Evolutionary conservation across 202 grass and related monocot species (phyloP).

Genomic region (Setaria italica): DNA sequence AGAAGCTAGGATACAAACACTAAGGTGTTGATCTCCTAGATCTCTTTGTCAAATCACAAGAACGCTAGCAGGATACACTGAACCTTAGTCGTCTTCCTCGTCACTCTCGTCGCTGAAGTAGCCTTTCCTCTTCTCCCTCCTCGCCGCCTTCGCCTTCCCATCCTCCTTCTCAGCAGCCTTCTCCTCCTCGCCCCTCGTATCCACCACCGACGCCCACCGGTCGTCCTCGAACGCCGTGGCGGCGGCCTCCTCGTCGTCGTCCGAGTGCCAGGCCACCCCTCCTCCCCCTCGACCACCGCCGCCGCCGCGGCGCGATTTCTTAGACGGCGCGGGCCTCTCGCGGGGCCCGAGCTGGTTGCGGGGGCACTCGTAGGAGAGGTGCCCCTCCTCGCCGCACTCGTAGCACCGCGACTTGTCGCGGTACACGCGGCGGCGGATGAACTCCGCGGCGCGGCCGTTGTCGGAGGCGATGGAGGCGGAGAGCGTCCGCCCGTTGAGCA

Average conservation of each 20-base stretch:
- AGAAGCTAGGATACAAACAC: slow-evolving; percentile 41
- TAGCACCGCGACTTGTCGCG: slow-evolving; percentile 90
- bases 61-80: slow-evolving; percentile 31
- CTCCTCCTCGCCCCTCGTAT: slow-evolving; percentile 76
- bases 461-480: slow-evolving; percentile 84
- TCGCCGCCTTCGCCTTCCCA: slow-evolving; percentile 53
- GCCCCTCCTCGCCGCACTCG: slow-evolving; percentile 79
- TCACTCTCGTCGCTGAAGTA: slow-evolving; percentile 98
- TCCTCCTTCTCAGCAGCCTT: slow-evolving; percentile 50
- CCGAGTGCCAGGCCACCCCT: slow-evolving; percentile 46
- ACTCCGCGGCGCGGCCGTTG: slow-evolving; percentile 85
- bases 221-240: slow-evolving; percentile 71
- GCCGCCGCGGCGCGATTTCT: slow-evolving; percentile 52
- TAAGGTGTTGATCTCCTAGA: background rate
- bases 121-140: slow-evolving; percentile 84
- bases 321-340: slow-evolving; percentile 65
- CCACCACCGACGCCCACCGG: slow-evolving; percentile 96
- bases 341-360: slow-evolving; percentile 84
- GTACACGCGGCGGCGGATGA: slow-evolving; percentile 92
- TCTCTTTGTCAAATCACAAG: slow-evolving; percentile 35
- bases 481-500: slow-evolving; percentile 88
- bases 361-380: slow-evolving; percentile 98
- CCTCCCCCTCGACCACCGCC: background rate
- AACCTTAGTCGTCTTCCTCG: slow-evolving; percentile 70
- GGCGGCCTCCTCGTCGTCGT: slow-evolving; percentile 58